Percentiles rank a stretch among this genome's conserved stretches.
These are phyloP conservation scores for Amniculicola lignicola DNA, from an alignment of 495 filamentous ascomycete genomes.

Conservation along the genomic window DNA sequence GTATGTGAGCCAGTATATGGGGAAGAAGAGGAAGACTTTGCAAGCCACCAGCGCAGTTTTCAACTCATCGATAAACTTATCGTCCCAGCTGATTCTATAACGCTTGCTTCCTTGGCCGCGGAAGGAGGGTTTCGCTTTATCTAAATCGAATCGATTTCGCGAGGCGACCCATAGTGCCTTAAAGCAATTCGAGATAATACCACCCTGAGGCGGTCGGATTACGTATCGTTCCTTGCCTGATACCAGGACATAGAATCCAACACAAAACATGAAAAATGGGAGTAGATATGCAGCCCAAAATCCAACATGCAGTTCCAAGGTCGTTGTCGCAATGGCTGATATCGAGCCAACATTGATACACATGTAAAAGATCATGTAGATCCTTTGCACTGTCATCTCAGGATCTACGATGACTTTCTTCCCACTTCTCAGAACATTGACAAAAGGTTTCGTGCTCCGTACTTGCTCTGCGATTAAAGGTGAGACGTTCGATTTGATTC, in stretches of 20 bases:
- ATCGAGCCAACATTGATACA: slow-evolving; percentile 75
- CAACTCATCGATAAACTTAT: slow-evolving; percentile 51
- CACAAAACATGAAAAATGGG: slow-evolving; percentile 58
- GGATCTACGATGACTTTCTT: slow-evolving; percentile 76
- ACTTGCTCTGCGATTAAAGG: slow-evolving; percentile 72
- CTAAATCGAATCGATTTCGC: slow-evolving; percentile 57
- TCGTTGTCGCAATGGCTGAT: slow-evolving; percentile 61
- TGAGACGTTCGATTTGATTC: slow-evolving; percentile 70
- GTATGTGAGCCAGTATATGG: slow-evolving; percentile 45
- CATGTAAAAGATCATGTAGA: slow-evolving; percentile 65
- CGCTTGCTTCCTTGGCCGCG: slow-evolving; percentile 44
- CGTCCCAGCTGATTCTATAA: slow-evolving; percentile 44
- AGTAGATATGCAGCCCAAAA: slow-evolving; percentile 76
- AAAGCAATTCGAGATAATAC: slow-evolving; percentile 61
- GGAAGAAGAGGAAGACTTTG: slow-evolving; percentile 55
- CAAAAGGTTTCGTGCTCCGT: slow-evolving; percentile 55
- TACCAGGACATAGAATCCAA: slow-evolving; percentile 41
- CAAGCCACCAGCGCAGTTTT: slow-evolving; percentile 50
- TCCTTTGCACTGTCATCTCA: slow-evolving; percentile 66
- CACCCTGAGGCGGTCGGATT: slow-evolving; percentile 59
- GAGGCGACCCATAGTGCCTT: slow-evolving; percentile 60
- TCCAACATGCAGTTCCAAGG: slow-evolving; percentile 63
- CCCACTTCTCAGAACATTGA: slow-evolving; percentile 52
- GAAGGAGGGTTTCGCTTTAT: slow-evolving; percentile 61
- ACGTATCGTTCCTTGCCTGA: slow-evolving; percentile 57